Base-by-base conservation (phyloP, 75 land plant genomes). In the Adiantum capillusveneris region DNA sequence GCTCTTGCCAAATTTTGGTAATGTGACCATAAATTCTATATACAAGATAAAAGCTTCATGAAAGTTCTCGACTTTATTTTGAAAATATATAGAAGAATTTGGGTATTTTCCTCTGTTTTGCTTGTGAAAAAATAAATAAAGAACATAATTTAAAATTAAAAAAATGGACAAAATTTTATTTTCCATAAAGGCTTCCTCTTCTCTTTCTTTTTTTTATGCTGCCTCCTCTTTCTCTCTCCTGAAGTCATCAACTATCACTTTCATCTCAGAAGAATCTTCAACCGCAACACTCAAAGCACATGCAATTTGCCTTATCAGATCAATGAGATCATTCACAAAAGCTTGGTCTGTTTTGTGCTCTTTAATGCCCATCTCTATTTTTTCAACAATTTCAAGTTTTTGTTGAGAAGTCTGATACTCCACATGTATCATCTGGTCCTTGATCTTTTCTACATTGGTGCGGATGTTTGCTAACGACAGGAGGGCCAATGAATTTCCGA, bases 321-420 rank as follows among this genome's bases (percentile, higher is more conserved):
- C n/a, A n/a, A n/a, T n/a, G n/a, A n/a, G n/a, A 39, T 75, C 79
- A 56, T 82, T 82, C 19, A 78, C 78, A 68, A 82, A 82, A 19
- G 63, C 71, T 54, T 75, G 81, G 46, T 82, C 82, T 27, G 58
- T 76, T 34, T 69, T 82, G 26, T 78, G 78, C 64, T 82, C 70
- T 29, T 44, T 57, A 16, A 82, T 58, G 2, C 85, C 85, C 55
- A 67, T 44, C 29, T 82, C 64, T 29, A 82, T 65, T 20, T 75
- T 82, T 56, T 75, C 70, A 29, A 82, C 55, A 26, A 79, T 79
- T 21, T 58, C 43, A 17, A 67, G 46, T 55, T 61, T 61, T 31
- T 70, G 60, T 7, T 75, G 65, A 5, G 79, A 79, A 6, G 78
- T 62, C 55, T 79, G 79, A 65, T 69, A 79, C 56, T 82, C 76